Conservation (phyloP, 257 asterid species). For the Nicotiana noctiflora region DNA sequence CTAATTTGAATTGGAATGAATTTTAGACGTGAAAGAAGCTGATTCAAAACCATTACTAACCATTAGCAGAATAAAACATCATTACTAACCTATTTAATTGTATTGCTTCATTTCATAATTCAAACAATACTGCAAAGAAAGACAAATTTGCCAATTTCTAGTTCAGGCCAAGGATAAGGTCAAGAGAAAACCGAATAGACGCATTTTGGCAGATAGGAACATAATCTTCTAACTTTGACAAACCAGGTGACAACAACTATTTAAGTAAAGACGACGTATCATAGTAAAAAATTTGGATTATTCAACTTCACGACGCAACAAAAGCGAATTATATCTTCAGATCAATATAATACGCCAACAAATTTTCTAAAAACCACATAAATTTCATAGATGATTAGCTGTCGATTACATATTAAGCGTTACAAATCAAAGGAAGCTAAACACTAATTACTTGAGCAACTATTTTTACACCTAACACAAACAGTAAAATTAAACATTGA, state of each 20-base stretch:
- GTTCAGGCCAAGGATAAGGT: background rate
- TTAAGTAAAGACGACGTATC: background rate
- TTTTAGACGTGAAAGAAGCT: too few relatives aligned
- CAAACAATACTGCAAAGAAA: background rate
- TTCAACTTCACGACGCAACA: background rate
- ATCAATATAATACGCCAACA: background rate
- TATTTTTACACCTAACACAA: background rate
- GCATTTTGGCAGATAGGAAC: background rate
- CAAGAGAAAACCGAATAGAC: background rate
- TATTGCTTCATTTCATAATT: background rate
- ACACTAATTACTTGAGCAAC: background rate
- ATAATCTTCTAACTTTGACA: background rate
- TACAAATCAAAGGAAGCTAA: background rate
- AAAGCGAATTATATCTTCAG: background rate
- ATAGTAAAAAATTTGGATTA: background rate
- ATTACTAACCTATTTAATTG: background rate
- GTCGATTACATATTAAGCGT: background rate
- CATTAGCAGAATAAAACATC: too few relatives aligned
- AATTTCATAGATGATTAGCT: background rate
- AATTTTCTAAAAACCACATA: background rate
- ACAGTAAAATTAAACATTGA: background rate
- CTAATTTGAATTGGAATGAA: too few relatives aligned
- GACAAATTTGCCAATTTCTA: background rate
- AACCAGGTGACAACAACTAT: background rate
- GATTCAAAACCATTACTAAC: too few relatives aligned